These are phyloP conservation scores for Linum trigynum DNA, from an alignment of 345 rosid genomes.

Conservation along the genomic window DNA sequence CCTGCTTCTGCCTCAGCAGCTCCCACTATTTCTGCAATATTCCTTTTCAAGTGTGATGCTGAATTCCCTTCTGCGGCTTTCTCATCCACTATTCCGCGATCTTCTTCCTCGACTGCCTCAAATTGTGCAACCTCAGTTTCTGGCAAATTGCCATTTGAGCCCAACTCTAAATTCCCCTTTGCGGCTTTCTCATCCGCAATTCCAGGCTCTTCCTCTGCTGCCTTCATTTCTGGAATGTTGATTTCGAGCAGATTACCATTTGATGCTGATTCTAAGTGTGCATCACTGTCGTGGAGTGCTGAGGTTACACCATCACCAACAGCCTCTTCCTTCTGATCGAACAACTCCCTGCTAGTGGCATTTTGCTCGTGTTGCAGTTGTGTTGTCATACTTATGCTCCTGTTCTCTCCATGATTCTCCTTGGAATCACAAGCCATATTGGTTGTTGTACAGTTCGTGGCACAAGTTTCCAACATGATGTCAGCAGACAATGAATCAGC, in stretches of 20 bases:
- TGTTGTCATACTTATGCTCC: not conserved
- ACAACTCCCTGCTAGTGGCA: not conserved
- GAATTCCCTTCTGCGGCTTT: not conserved
- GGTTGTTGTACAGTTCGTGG: conserved; percentile 14
- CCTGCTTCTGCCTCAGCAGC: no score
- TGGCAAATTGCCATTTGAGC: no score
- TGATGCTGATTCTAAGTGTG: not conserved
- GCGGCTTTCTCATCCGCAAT: no score
- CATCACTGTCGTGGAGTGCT: not conserved
- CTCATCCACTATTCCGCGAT: not conserved
- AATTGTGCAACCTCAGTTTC: no score
- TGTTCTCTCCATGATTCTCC: not conserved
- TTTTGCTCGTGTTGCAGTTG: not conserved
- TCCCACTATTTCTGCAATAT: no score
- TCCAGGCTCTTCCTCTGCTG: no score
- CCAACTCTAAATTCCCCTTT: no score
- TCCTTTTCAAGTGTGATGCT: not conserved
- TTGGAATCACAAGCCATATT: no score
- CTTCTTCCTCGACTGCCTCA: not conserved
- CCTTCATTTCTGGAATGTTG: no score
- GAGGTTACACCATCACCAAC: not conserved
- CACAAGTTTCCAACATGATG: conserved; percentile 20
- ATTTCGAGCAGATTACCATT: no score
- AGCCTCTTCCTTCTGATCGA: no score
- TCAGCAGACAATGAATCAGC: conserved; percentile 16